Base-by-base conservation (phyloP, 2,329 filamentous ascomycete species). In the Dryadomyces quercus-mongolicae region DNA sequence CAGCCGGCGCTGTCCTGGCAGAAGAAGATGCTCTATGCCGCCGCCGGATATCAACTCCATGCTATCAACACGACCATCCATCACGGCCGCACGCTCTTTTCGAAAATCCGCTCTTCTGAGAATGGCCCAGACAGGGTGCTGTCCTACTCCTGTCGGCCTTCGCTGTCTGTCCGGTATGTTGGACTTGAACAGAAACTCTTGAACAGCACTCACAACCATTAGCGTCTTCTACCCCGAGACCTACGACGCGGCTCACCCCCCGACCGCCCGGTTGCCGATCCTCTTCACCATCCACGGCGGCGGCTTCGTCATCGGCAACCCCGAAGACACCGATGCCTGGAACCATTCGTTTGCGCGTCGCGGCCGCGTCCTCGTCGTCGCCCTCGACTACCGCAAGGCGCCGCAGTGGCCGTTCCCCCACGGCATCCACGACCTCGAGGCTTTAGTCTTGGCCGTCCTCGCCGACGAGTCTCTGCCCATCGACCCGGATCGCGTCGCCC, bases 251-350 rank as follows among this genome's bases (percentile, higher is more conserved):
- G 60, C 62, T 8, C 25, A 31, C 4, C 25, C 25, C 3, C 49
- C 54, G 38, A 44, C 57, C 0, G 45, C 57, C 0, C 62, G 62
- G 7, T 63, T 71, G 9, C 74, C 75, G 1, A 65, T 72, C 2
- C 66, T 77, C 48, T 65, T 80, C 47, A 70, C 73, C 53, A 69
- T 78, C 59, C 77, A 80, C 59, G 76, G 76, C 53, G 75, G 76
- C 55, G 75, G 74, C 43, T 77, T 75, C 60, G 65, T 67, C 31
- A 31, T 78, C 46, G 69, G 71, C 62, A 60, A 68, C 20, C 68
- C 74, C 1, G 55, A 63, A 49, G 63, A 72, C 46, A 73, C 76
- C 59, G 74, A 77, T 62, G 59, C 60, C n/a, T 75, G 75, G 66
- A 76, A 73, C 62, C 62, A 62, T 43, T 58, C 60, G 54, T 74